Percentiles rank a stretch among this genome's conserved stretches.
These are phyloP conservation scores for Lablab purpureus DNA, from an alignment of 306 rosid species.

Conservation along the genomic window DNA sequence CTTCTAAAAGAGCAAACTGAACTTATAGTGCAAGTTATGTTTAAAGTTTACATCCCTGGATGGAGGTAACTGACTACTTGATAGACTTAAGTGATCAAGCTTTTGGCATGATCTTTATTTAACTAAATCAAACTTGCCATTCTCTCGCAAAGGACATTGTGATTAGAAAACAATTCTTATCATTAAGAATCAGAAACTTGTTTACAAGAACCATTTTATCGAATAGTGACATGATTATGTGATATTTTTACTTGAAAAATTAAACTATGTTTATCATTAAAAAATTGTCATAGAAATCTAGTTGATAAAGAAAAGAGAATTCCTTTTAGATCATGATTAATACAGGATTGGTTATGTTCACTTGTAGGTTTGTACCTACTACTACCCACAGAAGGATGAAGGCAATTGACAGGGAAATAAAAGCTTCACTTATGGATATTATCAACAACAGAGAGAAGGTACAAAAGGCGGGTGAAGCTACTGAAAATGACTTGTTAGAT, in stretches of 20 bases:
- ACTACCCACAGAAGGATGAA: conserved; percentile 40
- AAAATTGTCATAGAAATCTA: background rate
- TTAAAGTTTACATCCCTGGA: conserved; percentile 55
- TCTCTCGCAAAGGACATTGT: background rate
- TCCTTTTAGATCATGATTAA: background rate
- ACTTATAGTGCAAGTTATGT: background rate
- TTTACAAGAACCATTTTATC: background rate
- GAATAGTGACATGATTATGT: background rate
- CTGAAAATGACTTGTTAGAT: conserved; percentile 37
- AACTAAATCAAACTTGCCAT: background rate
- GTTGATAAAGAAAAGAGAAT: background rate
- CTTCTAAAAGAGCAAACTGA: conserved; percentile 48
- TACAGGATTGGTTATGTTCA: background rate
- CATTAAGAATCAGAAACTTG: background rate
- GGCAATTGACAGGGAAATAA: conserved; percentile 39
- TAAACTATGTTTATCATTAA: background rate
- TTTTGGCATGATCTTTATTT: background rate
- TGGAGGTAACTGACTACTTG: conserved; percentile 47
- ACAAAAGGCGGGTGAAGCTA: conserved; percentile 45
- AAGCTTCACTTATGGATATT: conserved; percentile 37
- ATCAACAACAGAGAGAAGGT: conserved; percentile 49
- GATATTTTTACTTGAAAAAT: background rate
- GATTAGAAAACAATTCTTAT: background rate
- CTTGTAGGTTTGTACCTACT: conserved; percentile 57
- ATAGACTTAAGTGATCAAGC: background rate